A percentile compares a stretch with the other conserved stretches of the same genome.
phyloP scores from a whole-genome alignment of 345 rosid species.

The Hypericum androsaemum region DNA sequence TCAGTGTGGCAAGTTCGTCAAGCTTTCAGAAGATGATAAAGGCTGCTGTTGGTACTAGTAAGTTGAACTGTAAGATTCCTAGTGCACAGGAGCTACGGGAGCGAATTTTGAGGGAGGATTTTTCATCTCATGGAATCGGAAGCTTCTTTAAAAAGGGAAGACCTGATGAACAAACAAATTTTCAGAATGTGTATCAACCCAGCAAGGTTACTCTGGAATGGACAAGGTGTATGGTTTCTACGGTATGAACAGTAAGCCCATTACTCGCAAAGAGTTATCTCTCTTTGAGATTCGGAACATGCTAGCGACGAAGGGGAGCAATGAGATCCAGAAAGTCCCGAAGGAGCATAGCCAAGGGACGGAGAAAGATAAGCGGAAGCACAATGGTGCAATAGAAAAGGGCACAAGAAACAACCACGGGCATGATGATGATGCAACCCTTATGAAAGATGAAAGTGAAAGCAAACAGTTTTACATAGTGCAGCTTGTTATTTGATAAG shows the following conservation, averaged over 20 bases:
- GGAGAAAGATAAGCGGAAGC: constrained; percentile 25
- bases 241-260: constrained; percentile 19
- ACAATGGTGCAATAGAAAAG: constrained; percentile 16
- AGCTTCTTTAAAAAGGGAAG: constrained; percentile 36
- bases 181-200: constrained; percentile 19
- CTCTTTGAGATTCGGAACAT: constrained; percentile 38
- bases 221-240: constrained; percentile 26
- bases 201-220: constrained; percentile 21
- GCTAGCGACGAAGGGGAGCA: constrained; percentile 37
- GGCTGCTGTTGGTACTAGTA: neutral
- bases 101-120: constrained; percentile 18
- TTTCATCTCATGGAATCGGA: constrained; percentile 19
- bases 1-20: no score
- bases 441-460: constrained; percentile 2
- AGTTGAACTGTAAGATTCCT: neutral
- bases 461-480: constrained; percentile 42
- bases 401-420: constrained; percentile 12
- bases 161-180: constrained; percentile 27
- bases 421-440: constrained; percentile 13
- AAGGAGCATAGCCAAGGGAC: no score
- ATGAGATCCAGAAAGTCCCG: constrained; percentile 35
- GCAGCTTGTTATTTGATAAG: constrained; percentile 49
- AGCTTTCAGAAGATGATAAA: constrained; percentile 33
- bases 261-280: constrained; percentile 34
- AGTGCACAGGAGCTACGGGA: constrained; percentile 14